Percentiles rank a stretch among this genome's conserved stretches.
These are phyloP conservation scores for Limnanthes douglasii DNA, from an alignment of 345 rosid genomes.

Conservation along the genomic window DNA sequence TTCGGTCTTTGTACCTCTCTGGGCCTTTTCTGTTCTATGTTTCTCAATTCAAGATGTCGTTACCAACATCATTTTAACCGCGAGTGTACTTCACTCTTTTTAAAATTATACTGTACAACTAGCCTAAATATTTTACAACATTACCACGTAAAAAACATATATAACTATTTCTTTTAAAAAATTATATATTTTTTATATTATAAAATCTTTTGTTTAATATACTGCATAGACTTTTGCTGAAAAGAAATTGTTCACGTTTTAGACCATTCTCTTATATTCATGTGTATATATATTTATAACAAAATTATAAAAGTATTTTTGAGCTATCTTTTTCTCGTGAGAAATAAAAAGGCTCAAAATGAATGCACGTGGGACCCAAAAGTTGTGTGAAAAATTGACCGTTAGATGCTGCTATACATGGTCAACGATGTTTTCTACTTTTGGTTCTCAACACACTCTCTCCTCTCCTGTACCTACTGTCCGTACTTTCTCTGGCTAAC, in stretches of 20 bases:
- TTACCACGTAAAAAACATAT: not conserved
- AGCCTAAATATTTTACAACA: no score
- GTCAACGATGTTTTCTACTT: no score
- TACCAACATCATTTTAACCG: conserved; percentile 2
- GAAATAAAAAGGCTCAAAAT: no score
- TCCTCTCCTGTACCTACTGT: no score
- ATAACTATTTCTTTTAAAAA: not conserved
- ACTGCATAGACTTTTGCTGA: not conserved
- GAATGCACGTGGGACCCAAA: not conserved
- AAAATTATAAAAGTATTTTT: no score
- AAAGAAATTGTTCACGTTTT: no score
- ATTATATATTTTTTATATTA: not conserved
- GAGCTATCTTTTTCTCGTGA: no score
- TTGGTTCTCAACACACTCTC: no score
- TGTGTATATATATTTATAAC: no score
- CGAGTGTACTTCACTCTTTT: not conserved
- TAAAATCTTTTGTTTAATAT: not conserved
- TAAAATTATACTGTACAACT: not conserved
- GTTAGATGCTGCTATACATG: not conserved
- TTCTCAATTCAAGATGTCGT: conserved; percentile 14
- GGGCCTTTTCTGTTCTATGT: conserved; percentile 30
- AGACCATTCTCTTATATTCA: no score
- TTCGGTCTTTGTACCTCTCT: conserved; percentile 34
- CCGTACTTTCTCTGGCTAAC: no score
- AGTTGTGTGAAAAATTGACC: not conserved